These are phyloP conservation scores for Camelina laxa DNA, from an alignment of 345 rosid species.

Conservation along the genomic window DNA sequence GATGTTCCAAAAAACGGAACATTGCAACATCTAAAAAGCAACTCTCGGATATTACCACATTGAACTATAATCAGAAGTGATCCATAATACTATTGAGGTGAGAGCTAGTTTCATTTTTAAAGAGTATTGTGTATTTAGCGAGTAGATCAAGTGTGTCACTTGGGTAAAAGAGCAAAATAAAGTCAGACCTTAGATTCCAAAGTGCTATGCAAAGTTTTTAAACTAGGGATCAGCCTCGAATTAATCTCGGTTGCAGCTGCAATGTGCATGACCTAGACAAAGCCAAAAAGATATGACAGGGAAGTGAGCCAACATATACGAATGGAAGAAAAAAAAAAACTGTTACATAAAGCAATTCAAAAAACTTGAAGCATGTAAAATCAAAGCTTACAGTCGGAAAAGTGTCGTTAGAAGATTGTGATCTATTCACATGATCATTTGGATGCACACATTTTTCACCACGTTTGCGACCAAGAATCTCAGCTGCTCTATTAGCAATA, in stretches of 20 bases:
- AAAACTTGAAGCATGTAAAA: not conserved
- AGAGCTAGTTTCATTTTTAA: not conserved
- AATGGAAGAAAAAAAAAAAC: not conserved
- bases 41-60: not conserved
- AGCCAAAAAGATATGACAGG: constrained; percentile 26
- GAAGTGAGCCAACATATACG: not conserved
- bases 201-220: constrained; percentile 72
- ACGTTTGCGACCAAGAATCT: constrained; percentile 87
- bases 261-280: constrained; percentile 90
- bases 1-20: constrained; percentile 14
- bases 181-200: constrained; percentile 72
- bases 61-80: not conserved
- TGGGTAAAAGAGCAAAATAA: constrained; percentile 34
- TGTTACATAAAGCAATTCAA: not conserved
- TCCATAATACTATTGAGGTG: not conserved
- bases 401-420: constrained; percentile 95
- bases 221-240: constrained; percentile 77
- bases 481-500: constrained; percentile 96
- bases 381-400: constrained; percentile 82
- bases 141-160: constrained; percentile 8
- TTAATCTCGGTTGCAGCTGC: constrained; percentile 93
- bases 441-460: constrained; percentile 95
- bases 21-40: constrained; percentile 26
- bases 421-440: constrained; percentile 95
- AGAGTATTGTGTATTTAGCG: not conserved